Percentiles rank a stretch among this genome's conserved stretches.
Evolutionary conservation across 2,329 filamentous ascomycete species (phyloP).

Genomic region (Lecanosticta acicola): DNA sequence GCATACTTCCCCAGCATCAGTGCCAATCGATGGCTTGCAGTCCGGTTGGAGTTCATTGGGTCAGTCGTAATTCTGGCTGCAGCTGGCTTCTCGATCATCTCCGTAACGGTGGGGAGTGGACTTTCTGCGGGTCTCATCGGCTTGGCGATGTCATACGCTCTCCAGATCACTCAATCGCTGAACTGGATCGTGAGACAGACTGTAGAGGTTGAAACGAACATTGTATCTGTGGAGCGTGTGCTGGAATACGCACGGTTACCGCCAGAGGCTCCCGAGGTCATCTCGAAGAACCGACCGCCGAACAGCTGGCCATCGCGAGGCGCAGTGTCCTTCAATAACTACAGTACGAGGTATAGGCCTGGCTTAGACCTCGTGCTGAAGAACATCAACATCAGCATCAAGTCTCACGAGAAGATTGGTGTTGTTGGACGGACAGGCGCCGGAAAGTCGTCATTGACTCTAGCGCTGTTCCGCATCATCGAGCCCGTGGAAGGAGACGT

Average conservation of each 20-base stretch:
- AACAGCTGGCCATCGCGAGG: conserved; percentile 89
- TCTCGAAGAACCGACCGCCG: conserved; percentile 77
- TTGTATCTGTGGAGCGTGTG: conserved; percentile 95
- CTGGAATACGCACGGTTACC: conserved; percentile 90
- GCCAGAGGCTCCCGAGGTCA: conserved; percentile 89
- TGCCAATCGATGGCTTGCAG: conserved; percentile 82
- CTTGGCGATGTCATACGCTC: conserved; percentile 91
- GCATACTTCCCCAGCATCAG: conserved; percentile 96
- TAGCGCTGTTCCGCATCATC: conserved; percentile 92
- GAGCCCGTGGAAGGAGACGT: conserved; percentile 79
- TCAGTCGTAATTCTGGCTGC: conserved; percentile 86
- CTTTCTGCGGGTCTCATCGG: conserved; percentile 74
- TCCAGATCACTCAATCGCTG: conserved; percentile 93
- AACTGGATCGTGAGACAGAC: conserved; percentile 99
- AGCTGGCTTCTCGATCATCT: conserved; percentile 74
- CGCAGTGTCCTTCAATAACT: conserved; percentile 84
- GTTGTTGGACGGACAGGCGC: conserved; percentile 94
- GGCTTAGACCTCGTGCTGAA: conserved; percentile 89
- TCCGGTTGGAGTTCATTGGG: conserved; percentile 91
- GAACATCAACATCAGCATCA: conserved; percentile 86
- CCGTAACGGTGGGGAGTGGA: conserved; percentile 62
- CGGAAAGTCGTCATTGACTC: conserved; percentile 88
- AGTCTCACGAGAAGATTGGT: conserved; percentile 97
- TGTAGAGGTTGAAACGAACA: conserved; percentile 99
- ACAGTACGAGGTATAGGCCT: conserved; percentile 86